Evolutionary conservation across 495 filamentous ascomycete genomes (phyloP), one percentile per base, ranked within the genome.

Genomic region (Aspergillus affinis): DNA sequence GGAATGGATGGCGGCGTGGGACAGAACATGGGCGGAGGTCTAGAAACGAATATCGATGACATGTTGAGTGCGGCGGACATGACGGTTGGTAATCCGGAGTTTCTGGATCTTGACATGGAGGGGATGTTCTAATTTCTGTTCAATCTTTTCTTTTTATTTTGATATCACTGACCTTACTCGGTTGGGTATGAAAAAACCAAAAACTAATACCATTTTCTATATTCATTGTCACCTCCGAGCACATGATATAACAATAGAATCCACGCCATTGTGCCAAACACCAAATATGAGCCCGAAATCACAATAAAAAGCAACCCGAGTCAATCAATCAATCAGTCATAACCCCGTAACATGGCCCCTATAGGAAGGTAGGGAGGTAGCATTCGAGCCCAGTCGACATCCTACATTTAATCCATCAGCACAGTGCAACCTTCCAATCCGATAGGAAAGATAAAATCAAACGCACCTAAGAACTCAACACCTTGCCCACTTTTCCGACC

Each of bases 31-130:
- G 72, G 52, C 13, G 61, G 60, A 0, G 75, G 72, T 0, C 65
- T 78, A 64, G 77, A 78, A 61, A 72, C 71, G 51, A 73, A 65
- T 61, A 77, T 81, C 57, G 77, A 81, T 46, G 78, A 80, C 65
- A 71, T 81, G 47, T 64, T 81, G 44, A 76, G 78, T 70, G 77
- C 75, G 13, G 78, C 77, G 6, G 75, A 81, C 64, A 78, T 79
- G 74, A 71, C 70, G 0, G 75, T 75, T 67, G 75, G 71, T 4
- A 81, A 79, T 63, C 76, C 76, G n/a, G 78, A 81, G 60, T 78
- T 78, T 61, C 57, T 79, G 27, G 77, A 81, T 71, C 59, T 81
- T 60, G 78, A 81, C 65, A 77, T 81, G 77, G 78, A 81, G 61
- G 74, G 73, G 8, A 78, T 81, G 75, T 81, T 75, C 29, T 75